Percentiles rank a stretch among this genome's conserved stretches.
phyloP scores from a whole-genome alignment of 73 alveolate genomes.

The Paraurostyla sp. region DNA sequence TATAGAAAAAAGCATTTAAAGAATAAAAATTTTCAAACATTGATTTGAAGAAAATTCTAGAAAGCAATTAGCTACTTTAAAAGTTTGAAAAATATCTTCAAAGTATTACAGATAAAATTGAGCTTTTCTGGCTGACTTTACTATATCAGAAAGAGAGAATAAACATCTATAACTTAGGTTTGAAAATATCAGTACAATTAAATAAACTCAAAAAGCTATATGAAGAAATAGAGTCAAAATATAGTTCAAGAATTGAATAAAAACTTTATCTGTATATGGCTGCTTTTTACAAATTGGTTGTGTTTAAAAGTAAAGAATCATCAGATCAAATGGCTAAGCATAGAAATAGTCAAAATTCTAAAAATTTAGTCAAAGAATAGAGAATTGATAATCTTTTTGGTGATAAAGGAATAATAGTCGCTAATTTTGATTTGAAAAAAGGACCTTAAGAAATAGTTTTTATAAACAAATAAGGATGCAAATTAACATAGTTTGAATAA shows the following conservation, averaged over 20 bases:
- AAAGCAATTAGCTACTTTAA: not conserved
- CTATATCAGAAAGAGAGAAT: not conserved
- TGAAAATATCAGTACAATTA: not conserved
- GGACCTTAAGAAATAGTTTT: no score
- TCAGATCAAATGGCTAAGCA: not conserved
- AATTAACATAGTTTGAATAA: not conserved
- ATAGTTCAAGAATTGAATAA: not conserved
- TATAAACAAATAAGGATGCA: no score
- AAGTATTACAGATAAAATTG: not conserved
- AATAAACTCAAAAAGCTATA: not conserved
- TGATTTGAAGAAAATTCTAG: not conserved
- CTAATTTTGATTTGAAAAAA: constrained; percentile 7
- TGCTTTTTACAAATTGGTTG: constrained; percentile 11
- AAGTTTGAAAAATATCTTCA: not conserved
- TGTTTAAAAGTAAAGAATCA: constrained; percentile 23
- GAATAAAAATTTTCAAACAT: not conserved
- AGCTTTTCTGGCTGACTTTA: not conserved
- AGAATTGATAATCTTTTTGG: not conserved
- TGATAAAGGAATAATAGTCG: constrained; percentile 18
- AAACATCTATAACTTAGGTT: not conserved
- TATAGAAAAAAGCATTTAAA: not conserved
- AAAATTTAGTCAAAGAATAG: not conserved
- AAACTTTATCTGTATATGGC: constrained; percentile 18
- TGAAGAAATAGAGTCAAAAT: not conserved
- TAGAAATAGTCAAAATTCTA: not conserved